These are phyloP conservation scores for Ceratocystis diversiconidia DNA, from an alignment of 2,329 filamentous ascomycete genomes.

Conservation along the genomic window DNA sequence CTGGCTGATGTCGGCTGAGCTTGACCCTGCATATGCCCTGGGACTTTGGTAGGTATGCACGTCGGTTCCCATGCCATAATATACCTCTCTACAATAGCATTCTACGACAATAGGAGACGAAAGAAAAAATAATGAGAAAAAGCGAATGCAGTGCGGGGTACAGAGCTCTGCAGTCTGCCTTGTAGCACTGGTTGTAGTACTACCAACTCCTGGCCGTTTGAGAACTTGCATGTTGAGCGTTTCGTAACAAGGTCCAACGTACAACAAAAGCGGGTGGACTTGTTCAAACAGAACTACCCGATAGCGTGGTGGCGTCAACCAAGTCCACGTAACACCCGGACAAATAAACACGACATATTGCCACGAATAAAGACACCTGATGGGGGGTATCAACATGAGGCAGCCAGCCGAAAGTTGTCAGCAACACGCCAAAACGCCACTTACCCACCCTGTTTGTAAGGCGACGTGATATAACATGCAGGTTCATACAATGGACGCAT, in stretches of 20 bases:
- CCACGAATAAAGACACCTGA: not conserved
- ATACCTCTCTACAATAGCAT: not conserved
- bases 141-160: not conserved
- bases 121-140: not conserved
- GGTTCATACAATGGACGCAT: conserved; percentile 3
- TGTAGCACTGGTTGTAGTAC: not conserved
- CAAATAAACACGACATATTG: not conserved
- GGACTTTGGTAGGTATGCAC: not conserved
- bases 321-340: not conserved
- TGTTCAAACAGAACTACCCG: not conserved
- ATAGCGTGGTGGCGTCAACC: not conserved
- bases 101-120: not conserved
- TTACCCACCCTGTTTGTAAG: not conserved
- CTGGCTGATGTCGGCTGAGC: not conserved
- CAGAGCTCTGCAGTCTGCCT: not conserved
- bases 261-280: not conserved
- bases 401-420: not conserved
- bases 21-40: not conserved
- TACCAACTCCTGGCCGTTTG: not conserved
- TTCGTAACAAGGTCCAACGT: not conserved
- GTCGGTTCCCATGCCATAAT: not conserved
- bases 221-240: not conserved
- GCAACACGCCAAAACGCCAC: not conserved
- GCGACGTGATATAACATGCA: not conserved
- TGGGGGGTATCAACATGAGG: not conserved